Conservation (phyloP, 495 filamentous ascomycete genomes). For the Cairneyella variabilis region DNA sequence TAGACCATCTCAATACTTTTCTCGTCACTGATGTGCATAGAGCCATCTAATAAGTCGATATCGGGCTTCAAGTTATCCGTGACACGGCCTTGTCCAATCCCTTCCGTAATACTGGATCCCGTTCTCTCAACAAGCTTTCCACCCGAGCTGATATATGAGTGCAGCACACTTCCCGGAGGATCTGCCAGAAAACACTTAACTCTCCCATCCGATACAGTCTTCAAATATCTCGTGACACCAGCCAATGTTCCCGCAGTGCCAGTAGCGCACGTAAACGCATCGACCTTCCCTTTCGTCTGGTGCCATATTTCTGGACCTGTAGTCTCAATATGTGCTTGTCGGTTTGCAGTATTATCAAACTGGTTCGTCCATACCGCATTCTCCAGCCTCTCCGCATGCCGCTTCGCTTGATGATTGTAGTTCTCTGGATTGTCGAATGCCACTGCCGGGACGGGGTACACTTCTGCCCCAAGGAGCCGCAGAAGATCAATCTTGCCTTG, state of each 20-base stretch:
- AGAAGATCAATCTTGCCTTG: constrained; percentile 96
- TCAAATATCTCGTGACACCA: constrained; percentile 84
- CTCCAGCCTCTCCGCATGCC: constrained; percentile 78
- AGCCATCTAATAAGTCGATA: constrained; percentile 80
- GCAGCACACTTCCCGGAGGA: constrained; percentile 86
- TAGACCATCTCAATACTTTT: constrained; percentile 98
- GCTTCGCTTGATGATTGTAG: constrained; percentile 92
- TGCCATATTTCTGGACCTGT: constrained; percentile 96
- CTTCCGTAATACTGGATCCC: constrained; percentile 92
- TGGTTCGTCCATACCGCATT: constrained; percentile 99
- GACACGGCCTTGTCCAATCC: constrained; percentile 94
- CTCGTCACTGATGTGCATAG: constrained; percentile 81
- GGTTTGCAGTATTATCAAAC: constrained; percentile 95
- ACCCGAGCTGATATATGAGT: constrained; percentile 84
- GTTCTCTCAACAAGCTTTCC: constrained; percentile 76
- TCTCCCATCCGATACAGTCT: constrained; percentile 69
- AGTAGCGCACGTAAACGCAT: constrained; percentile 94
- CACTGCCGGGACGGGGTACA: constrained; percentile 95
- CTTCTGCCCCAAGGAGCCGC: constrained; percentile 88
- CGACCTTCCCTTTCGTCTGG: constrained; percentile 83
- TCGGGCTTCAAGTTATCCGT: constrained; percentile 91
- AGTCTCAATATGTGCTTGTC: constrained; percentile 91
- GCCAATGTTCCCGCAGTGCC: constrained; percentile 92
- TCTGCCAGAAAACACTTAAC: constrained; percentile 93
- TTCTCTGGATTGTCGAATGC: constrained; percentile 95